Conservation (phyloP, 768 basidiomycete species). For the Russula olivacea region DNA sequence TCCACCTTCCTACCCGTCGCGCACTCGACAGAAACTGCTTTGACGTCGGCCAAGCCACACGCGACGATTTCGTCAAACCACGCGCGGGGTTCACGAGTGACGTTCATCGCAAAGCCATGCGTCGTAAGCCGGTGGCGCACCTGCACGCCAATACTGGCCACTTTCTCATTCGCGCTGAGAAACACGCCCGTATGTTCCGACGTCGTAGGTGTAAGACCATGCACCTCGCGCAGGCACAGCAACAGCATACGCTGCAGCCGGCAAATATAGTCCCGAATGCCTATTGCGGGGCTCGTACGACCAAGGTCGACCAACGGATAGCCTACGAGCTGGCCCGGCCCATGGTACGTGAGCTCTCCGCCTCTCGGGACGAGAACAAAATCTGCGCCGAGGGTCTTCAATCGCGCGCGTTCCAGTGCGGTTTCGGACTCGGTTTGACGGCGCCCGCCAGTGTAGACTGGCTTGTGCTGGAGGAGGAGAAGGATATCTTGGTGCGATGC, state of each 20-base stretch:
- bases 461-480: slow-evolving; percentile 81
- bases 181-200: slow-evolving; percentile 92
- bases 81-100: slow-evolving; percentile 67
- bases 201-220: slow-evolving; percentile 50
- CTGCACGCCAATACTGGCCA: slow-evolving; percentile 95
- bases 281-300: slow-evolving; percentile 64
- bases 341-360: slow-evolving; percentile 94
- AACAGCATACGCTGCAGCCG: slow-evolving; percentile 69
- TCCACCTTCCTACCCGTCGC: slow-evolving; percentile 37
- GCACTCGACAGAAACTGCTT: slow-evolving; percentile 60
- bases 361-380: slow-evolving; percentile 79
- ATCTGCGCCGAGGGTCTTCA: slow-evolving; percentile 80
- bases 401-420: slow-evolving; percentile 51
- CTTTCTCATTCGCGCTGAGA: slow-evolving; percentile 68
- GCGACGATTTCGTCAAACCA: slow-evolving; percentile 92
- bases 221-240: slow-evolving; percentile 50
- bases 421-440: slow-evolving; percentile 65
- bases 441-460: slow-evolving; percentile 93
- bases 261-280: slow-evolving; percentile 80
- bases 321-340: slow-evolving; percentile 94
- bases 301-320: slow-evolving; percentile 90
- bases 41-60: slow-evolving; percentile 83
- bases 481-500: slow-evolving; percentile 51
- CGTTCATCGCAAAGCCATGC: slow-evolving; percentile 92
- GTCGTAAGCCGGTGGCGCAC: slow-evolving; percentile 90